Evolutionary conservation across 805 yeast genomes (phyloP), one percentile per base, ranked within the genome.

Genomic region (Saturnispora galanensis): DNA sequence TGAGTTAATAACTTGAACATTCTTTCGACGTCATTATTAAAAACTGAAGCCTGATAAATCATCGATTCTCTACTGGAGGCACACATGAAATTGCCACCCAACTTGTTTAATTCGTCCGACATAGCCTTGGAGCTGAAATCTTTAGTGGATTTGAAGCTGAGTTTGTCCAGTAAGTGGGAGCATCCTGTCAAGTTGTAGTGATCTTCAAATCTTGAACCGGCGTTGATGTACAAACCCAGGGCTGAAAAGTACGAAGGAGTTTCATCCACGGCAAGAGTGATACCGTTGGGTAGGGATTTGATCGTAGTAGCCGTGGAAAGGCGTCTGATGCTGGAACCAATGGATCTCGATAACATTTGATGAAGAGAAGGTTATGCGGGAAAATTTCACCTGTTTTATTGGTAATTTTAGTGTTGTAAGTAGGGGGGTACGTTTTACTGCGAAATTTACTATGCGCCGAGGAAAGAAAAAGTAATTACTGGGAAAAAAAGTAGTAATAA

Each of bases 1-100:
- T 88, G 89, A 21, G 85, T 67, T 54, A 93, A 68, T 38, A 86
- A 68, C 38, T 74, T 73, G 51, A 84, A 76, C 95, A 93, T 87
- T 51, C 71, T 68, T 34, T 77, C 90, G 9, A 83, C 79, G 57
- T 89, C 96, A 38, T 73, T 71, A 59, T 89, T 89, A 72, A 93
- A 90, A 1, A 88, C 95, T 3, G 95, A 81, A 1, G 97, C 94
- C 64, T 93, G 97, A 63, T 93, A 93, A 66, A 90, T 77, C 68
- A 90, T 73, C 4, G 94, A 76, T 62, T 93, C 98, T 57, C 98
- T 73, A 7, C 94, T 84, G 0, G 96, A 83, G 1, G 95, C 82
- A 57, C 95, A 84, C 78, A 86, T 89, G 64, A 84, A 88, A 61
- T 88, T 90, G 11, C 97, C 98, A 40, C 98, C 98, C 47, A 93